Evolutionary conservation across 768 basidiomycete genomes (phyloP), one percentile per base, ranked within the genome.

Genomic region (Tubosaeta sp.): DNA sequence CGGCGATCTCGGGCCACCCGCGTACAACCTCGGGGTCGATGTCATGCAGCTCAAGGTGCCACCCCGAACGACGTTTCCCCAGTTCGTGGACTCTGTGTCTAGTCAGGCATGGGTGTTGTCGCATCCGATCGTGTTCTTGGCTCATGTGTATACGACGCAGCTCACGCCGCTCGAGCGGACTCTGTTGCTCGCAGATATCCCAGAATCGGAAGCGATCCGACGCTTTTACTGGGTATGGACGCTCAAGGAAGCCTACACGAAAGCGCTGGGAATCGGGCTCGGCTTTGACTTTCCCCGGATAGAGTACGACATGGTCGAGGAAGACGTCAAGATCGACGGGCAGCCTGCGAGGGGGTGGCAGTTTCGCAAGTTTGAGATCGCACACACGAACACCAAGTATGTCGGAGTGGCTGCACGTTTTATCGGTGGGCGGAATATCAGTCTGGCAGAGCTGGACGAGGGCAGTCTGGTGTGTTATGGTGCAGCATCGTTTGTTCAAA

Each of bases 171-270:
- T 59, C 17, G 78, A 80, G 55, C 66, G 59, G 49, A 51, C 46
- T 5, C 38, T 62, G 5, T 55, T 76, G 41, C 61, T 71, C 13
- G 65, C 72, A 16, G 71, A 74, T 10, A 61, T 76, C 7, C 67
- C 80, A 26, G 66, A 76, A 52, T 63, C 70, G 8, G 81, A 85
- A 54, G 78, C 76, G 3, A 69, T 88, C n/a, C 72, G 74, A 41
- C 71, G 74, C 14, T 87, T 93, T 66, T 90, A 86, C 62, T 85
- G 85, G 76, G 80, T 91, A 57, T 94, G 91, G 91, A 92, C 92
- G 7, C 70, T 90, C 65, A 95, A 95, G 69, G 91, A 95, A 66
- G 91, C 92, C 4, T 93, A 92, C 66, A 91, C 88, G 6, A 95
- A 94, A 70, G 88, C 90, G 3, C 76, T 93, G 32, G 92, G 92